Conservation (phyloP, 2,329 filamentous ascomycete genomes). For the Dothideomycetes sp. region DNA sequence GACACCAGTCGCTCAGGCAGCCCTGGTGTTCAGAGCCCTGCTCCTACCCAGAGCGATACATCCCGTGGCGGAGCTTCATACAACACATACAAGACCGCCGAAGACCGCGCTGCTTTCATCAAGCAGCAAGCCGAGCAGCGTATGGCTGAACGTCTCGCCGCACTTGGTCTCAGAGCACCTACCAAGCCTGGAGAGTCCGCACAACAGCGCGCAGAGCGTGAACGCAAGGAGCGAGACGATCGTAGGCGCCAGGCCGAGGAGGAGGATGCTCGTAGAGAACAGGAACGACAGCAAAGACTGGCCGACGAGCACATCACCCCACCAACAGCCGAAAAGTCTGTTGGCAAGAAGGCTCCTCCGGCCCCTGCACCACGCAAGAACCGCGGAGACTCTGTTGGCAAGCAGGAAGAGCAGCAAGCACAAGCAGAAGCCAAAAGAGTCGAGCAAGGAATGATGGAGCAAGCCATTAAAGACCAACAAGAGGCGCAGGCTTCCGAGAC, state of each 20-base stretch:
- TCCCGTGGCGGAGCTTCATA: conserved; percentile 43
- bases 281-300: conserved; percentile 74
- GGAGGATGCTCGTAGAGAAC: conserved; percentile 80
- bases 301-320: conserved; percentile 64
- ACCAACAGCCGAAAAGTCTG: conserved; percentile 40
- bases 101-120: conserved; percentile 91
- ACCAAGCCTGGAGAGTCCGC: conserved; percentile 67
- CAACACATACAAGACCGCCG: conserved; percentile 76
- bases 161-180: conserved; percentile 80
- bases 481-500: conserved; percentile 66
- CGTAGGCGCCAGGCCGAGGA: conserved; percentile 85
- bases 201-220: conserved; percentile 77
- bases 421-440: conserved; percentile 52
- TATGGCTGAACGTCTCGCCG: conserved; percentile 92
- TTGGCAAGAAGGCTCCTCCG: conserved; percentile 46
- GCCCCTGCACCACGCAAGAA: conserved; percentile 63
- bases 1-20: conserved; percentile 22
- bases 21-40: conserved; percentile 25
- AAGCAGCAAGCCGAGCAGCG: conserved; percentile 94
- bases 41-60: conserved; percentile 15
- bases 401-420: conserved; percentile 40
- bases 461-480: conserved; percentile 57
- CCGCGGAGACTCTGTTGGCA: conserved; percentile 46
- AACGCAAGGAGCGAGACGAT: conserved; percentile 77
- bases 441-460: conserved; percentile 46